Evolutionary conservation across 768 basidiomycete genomes (phyloP).

Genomic region (Hemileccinum rubropunctum): DNA sequence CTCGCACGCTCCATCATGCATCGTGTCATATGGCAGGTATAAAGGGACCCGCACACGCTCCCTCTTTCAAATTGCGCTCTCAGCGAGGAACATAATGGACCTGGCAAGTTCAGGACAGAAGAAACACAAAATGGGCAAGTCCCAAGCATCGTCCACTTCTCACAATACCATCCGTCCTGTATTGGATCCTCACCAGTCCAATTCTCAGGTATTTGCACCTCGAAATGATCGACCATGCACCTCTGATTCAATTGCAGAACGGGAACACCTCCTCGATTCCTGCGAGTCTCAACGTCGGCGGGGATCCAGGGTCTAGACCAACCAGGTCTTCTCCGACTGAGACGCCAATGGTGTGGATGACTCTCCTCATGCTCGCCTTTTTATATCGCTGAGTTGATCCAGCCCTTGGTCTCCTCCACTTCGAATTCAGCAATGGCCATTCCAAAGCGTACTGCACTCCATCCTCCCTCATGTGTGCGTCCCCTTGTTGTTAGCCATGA

Average conservation of each 20-base stretch:
- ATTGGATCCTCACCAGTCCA: slow-evolving; percentile 16
- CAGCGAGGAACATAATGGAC: neutral
- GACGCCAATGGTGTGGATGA: slow-evolving; percentile 18
- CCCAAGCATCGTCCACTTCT: slow-evolving; percentile 1
- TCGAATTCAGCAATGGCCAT: slow-evolving; percentile 14
- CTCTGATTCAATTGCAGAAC: slow-evolving; percentile 19
- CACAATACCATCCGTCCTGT: slow-evolving; percentile 2
- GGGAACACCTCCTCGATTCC: slow-evolving; percentile 13
- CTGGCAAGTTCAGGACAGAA: slow-evolving; percentile 6
- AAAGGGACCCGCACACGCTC: slow-evolving; percentile 2
- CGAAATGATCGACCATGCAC: neutral
- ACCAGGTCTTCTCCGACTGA: slow-evolving; percentile 8
- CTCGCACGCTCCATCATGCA: slow-evolving; percentile 12
- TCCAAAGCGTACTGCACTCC: slow-evolving; percentile 4
- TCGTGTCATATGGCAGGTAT: slow-evolving; percentile 17
- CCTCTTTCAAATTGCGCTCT: neutral
- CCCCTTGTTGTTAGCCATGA: neutral
- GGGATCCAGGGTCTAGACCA: slow-evolving; percentile 7
- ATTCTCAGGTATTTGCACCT: slow-evolving; percentile 16
- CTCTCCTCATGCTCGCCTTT: slow-evolving; percentile 2
- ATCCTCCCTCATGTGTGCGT: slow-evolving; percentile 8
- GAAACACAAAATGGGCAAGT: slow-evolving; percentile 12
- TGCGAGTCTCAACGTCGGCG: slow-evolving; percentile 1
- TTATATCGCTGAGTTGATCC: slow-evolving; percentile 10
- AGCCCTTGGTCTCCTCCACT: slow-evolving; percentile 9